phyloP scores from a whole-genome alignment of 2,329 filamentous ascomycete genomes.

The Alternaria novae-zelandiae region DNA sequence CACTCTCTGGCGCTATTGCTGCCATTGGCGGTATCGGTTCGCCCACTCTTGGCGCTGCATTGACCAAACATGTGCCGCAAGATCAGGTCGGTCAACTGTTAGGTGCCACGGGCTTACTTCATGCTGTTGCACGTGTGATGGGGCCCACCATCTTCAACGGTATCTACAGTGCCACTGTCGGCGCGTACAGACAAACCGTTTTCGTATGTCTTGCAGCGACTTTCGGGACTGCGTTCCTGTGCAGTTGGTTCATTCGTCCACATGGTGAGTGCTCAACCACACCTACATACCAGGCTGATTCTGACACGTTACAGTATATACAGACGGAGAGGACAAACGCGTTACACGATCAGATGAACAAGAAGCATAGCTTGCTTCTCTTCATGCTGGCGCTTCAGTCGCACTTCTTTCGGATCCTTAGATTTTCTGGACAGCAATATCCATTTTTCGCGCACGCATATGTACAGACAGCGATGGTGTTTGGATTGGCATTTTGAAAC shows the following conservation, averaged over 20 bases:
- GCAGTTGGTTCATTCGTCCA: conserved; percentile 74
- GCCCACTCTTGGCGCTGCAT: conserved; percentile 80
- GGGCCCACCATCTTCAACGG: conserved; percentile 84
- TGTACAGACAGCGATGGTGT: not conserved
- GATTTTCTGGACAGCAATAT: not conserved
- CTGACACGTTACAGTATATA: conserved; percentile 12
- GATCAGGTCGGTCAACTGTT: conserved; percentile 86
- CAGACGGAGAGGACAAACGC: conserved; percentile 13
- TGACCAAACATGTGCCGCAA: conserved; percentile 89
- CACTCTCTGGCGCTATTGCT: conserved; percentile 73
- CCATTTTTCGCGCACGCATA: not conserved
- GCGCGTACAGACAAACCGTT: conserved; percentile 77
- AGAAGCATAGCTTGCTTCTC: conserved; percentile 4
- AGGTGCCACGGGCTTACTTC: conserved; percentile 83
- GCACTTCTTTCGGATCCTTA: not conserved
- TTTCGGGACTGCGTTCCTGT: conserved; percentile 70
- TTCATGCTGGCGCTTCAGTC: not conserved
- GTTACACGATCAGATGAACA: not conserved
- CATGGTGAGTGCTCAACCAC: conserved; percentile 65
- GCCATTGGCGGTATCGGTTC: conserved; percentile 83
- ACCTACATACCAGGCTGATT: too few species aligned
- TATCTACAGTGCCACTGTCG: conserved; percentile 83
- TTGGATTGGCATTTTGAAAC: not conserved
- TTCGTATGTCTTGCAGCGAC: conserved; percentile 75
- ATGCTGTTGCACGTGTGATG: conserved; percentile 79